These are phyloP conservation scores for Penicillium lagena DNA, from an alignment of 495 filamentous ascomycete species.

Conservation along the genomic window DNA sequence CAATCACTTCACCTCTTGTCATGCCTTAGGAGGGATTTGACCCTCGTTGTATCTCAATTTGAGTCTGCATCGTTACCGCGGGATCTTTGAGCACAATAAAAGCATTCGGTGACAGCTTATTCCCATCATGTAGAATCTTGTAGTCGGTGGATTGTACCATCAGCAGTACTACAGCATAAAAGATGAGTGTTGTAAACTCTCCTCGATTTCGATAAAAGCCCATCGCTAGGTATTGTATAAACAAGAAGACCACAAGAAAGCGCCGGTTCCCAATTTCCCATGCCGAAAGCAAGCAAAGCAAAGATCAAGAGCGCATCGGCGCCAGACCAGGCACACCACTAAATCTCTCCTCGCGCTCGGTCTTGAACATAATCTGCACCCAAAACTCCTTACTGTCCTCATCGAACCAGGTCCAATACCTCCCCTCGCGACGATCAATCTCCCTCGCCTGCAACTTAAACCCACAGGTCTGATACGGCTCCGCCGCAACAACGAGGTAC, in stretches of 20 bases:
- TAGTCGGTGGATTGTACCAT: no score
- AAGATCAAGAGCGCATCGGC: constrained; percentile 32
- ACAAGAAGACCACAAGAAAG: constrained; percentile 1
- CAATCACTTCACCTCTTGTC: constrained; percentile 6
- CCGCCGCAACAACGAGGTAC: constrained; percentile 91
- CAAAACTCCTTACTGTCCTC: constrained; percentile 95
- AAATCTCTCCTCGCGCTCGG: constrained; percentile 94
- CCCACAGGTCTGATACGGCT: constrained; percentile 94
- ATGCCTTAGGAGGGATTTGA: not conserved
- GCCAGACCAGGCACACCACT: constrained; percentile 88
- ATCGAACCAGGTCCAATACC: constrained; percentile 94
- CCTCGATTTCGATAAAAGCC: not conserved
- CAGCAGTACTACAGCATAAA: no score
- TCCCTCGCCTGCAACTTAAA: constrained; percentile 96
- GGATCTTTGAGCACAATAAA: no score
- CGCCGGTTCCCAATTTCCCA: constrained; percentile 11
- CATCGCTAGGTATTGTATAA: constrained; percentile 9
- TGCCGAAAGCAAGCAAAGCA: not conserved
- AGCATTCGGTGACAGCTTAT: no score
- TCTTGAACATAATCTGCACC: constrained; percentile 99
- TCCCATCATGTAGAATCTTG: no score
- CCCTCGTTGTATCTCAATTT: no score
- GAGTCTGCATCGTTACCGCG: no score
- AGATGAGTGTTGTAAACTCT: no score
- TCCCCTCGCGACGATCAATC: constrained; percentile 80